Evolutionary conservation across 129 eudicot species (phyloP).

Genomic region (Artemisia argyi): DNA sequence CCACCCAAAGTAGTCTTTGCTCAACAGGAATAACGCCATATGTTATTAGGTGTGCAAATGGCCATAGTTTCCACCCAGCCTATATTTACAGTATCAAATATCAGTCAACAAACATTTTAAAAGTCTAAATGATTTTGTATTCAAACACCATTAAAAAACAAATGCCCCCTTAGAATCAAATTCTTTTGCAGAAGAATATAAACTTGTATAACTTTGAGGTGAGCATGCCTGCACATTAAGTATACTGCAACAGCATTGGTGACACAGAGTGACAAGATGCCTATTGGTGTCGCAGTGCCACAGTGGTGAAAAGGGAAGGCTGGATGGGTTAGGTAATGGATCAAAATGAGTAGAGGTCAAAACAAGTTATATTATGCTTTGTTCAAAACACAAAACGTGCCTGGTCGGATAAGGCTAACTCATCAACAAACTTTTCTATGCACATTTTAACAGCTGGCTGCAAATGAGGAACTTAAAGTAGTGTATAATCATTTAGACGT

Average conservation of each 20-base stretch:
- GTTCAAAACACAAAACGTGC: no score
- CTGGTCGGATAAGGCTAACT: no score
- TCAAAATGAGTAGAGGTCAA: background rate
- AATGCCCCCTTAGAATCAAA: background rate
- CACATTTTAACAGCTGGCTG: no score
- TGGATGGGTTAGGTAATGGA: background rate
- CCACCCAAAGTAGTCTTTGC: conserved; percentile 99
- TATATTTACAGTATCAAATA: conserved; percentile 29
- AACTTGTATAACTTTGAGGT: background rate
- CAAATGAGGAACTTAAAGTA: no score
- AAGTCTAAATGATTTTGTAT: background rate
- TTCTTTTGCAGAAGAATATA: background rate
- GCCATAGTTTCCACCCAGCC: conserved; percentile 99
- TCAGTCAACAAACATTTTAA: background rate
- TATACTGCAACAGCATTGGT: no score
- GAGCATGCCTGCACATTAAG: background rate
- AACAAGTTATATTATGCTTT: background rate
- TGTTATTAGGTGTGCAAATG: conserved; percentile 89
- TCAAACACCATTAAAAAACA: background rate
- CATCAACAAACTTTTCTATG: no score
- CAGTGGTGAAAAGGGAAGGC: no score
- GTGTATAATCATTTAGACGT: no score
- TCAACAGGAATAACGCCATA: conserved; percentile 92
- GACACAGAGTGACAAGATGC: no score
- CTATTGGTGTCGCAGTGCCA: no score